Conservation (phyloP, 1,139 yeast species). For the Magnusiomyces sp. region DNA sequence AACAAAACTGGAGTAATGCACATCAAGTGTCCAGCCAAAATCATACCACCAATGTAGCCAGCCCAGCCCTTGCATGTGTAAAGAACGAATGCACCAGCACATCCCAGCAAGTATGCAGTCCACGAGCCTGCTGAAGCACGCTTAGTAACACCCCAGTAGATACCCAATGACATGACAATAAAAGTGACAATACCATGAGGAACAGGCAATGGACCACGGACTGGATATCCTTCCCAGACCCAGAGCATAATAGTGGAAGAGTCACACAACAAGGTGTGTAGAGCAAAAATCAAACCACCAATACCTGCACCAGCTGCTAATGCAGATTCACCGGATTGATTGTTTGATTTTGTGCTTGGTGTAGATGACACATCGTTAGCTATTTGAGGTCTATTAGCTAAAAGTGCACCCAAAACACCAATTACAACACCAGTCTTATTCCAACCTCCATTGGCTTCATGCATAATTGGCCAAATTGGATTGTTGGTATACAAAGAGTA, state of each 20-base stretch:
- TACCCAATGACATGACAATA: conserved; percentile 51
- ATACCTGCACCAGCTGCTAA: conserved; percentile 59
- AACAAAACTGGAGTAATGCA: conserved; percentile 58
- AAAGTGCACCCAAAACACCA: conserved; percentile 56
- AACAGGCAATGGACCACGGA: conserved; percentile 79
- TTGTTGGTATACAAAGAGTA: conserved; percentile 74
- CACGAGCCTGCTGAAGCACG: conserved; percentile 22
- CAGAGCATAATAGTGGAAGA: conserved; percentile 78
- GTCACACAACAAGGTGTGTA: conserved; percentile 72
- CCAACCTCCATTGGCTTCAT: conserved; percentile 76
- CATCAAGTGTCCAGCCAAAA: conserved; percentile 54
- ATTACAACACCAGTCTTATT: conserved; percentile 62
- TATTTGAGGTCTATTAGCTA: conserved; percentile 36
- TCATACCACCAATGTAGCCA: conserved; percentile 74
- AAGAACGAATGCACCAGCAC: conserved; percentile 41
- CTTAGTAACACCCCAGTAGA: conserved; percentile 37
- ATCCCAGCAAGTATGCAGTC: conserved; percentile 34
- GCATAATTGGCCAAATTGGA: conserved; percentile 96
- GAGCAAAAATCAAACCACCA: conserved; percentile 65
- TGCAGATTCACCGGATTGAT: conserved; percentile 25
- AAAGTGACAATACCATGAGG: conserved; percentile 77
- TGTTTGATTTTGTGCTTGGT: conserved; percentile 20
- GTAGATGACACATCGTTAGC: conserved; percentile 10
- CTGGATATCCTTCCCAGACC: conserved; percentile 93
- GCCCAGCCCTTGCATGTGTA: conserved; percentile 59